Conservation (phyloP, 2,329 filamentous ascomycete genomes). For the Exophiala mesophila region DNA sequence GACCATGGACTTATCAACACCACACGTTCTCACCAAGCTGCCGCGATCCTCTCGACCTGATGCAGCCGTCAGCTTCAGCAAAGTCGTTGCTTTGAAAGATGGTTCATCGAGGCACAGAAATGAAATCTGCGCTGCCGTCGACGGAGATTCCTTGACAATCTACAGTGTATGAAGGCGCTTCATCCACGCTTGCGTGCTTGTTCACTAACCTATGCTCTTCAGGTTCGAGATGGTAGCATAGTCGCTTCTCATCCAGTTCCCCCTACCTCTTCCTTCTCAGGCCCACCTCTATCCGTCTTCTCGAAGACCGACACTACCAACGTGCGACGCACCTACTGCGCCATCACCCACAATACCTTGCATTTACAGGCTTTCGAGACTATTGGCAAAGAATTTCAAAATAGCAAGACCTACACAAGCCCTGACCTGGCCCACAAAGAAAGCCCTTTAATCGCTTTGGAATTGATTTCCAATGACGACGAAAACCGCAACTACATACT, state of each 20-base stretch:
- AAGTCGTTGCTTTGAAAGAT: slow-evolving; percentile 51
- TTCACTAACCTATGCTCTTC: slow-evolving; percentile 7
- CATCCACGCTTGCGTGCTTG: neutral
- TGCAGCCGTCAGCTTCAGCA: slow-evolving; percentile 38
- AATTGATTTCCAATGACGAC: slow-evolving; percentile 15
- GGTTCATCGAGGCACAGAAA: slow-evolving; percentile 58
- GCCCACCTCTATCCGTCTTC: slow-evolving; percentile 55
- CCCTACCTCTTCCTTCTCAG: slow-evolving; percentile 54
- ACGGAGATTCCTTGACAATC: slow-evolving; percentile 58
- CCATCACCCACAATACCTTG: slow-evolving; percentile 44
- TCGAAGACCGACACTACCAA: slow-evolving; percentile 40
- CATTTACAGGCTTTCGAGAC: slow-evolving; percentile 49
- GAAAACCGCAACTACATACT: slow-evolving; percentile 28
- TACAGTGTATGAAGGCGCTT: slow-evolving; percentile 54
- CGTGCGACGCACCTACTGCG: slow-evolving; percentile 54
- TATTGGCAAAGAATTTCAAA: slow-evolving; percentile 40
- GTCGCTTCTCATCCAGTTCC: slow-evolving; percentile 59
- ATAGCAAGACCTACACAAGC: slow-evolving; percentile 24
- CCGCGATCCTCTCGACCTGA: slow-evolving; percentile 40
- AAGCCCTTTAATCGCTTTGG: slow-evolving; percentile 36
- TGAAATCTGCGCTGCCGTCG: slow-evolving; percentile 55
- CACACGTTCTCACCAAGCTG: slow-evolving; percentile 42
- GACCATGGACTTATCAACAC: slow-evolving; percentile 42
- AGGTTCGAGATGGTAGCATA: slow-evolving; percentile 58
- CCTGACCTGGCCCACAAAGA: slow-evolving; percentile 34